Conservation (phyloP, 2,329 filamentous ascomycete genomes). For the Penicillium sp. region DNA sequence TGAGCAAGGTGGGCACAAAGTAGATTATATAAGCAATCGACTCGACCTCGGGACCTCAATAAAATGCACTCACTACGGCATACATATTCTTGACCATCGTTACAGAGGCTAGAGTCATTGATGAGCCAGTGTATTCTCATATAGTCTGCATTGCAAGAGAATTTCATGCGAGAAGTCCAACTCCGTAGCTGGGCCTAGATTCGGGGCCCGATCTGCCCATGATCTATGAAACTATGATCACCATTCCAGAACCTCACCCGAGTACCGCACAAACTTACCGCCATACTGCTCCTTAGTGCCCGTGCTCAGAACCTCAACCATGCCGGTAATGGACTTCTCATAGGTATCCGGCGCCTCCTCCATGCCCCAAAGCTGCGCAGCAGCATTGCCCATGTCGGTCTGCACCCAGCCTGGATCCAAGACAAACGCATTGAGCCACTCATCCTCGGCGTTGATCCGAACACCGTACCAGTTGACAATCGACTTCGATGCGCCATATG, state of each 20-base stretch:
- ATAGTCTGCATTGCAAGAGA: background rate
- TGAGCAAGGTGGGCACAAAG: background rate
- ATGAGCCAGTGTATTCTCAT: background rate
- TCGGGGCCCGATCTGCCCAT: background rate
- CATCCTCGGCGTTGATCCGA: background rate
- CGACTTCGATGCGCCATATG: background rate
- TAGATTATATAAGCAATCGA: background rate
- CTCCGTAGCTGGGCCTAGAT: background rate
- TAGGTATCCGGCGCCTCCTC: background rate
- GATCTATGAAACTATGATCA: background rate
- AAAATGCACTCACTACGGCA: background rate
- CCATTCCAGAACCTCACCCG: background rate
- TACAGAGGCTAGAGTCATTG: background rate
- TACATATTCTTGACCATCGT: background rate
- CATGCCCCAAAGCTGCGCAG: background rate
- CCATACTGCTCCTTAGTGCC: background rate
- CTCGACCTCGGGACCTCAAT: too few relatives aligned
- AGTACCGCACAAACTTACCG: background rate
- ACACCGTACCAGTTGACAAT: background rate
- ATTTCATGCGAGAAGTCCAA: background rate
- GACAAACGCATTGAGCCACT: background rate
- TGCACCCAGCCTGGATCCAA: background rate
- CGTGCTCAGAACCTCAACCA: background rate
- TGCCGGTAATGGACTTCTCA: background rate
- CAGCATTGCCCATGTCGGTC: background rate